Conservation (phyloP, 768 basidiomycete species). For the Kwoniella heveanensis region DNA sequence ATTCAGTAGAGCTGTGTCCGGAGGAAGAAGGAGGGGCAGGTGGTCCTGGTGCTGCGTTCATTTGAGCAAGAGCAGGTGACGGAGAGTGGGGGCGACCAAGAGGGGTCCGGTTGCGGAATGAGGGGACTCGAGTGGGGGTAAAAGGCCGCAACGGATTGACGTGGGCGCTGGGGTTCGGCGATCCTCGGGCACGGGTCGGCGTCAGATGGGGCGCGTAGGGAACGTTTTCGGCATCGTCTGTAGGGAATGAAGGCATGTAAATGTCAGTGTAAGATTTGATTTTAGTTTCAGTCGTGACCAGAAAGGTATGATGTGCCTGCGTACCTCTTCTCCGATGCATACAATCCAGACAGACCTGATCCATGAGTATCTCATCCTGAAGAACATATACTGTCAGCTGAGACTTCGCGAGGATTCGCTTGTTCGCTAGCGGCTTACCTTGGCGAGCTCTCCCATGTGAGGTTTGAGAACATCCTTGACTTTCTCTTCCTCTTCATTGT, state of each 20-base stretch:
- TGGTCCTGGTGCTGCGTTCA: slow-evolving; percentile 53
- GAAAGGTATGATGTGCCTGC: slow-evolving; percentile 57
- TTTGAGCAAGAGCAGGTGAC: slow-evolving; percentile 24
- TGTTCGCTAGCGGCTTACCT: slow-evolving; percentile 55
- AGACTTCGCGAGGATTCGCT: slow-evolving; percentile 13
- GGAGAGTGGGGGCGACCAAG: slow-evolving; percentile 53
- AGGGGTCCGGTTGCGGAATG: slow-evolving; percentile 49
- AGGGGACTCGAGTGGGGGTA: slow-evolving; percentile 54
- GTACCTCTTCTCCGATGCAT: slow-evolving; percentile 95
- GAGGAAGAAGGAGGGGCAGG: slow-evolving; percentile 30
- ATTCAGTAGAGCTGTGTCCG: slow-evolving; percentile 54
- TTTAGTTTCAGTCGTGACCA: no score
- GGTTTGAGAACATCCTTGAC: slow-evolving; percentile 75
- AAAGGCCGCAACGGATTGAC: slow-evolving; percentile 68
- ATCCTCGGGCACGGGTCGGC: slow-evolving; percentile 68
- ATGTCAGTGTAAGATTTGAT: no score
- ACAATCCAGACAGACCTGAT: slow-evolving; percentile 85
- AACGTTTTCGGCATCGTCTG: slow-evolving; percentile 50
- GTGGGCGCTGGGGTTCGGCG: slow-evolving; percentile 60
- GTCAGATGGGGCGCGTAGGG: slow-evolving; percentile 67
- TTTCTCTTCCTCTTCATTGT: slow-evolving; percentile 81
- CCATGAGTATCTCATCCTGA: slow-evolving; percentile 59
- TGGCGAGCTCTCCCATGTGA: slow-evolving; percentile 62
- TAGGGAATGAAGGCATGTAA: background rate
- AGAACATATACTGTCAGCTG: slow-evolving; percentile 1